Evolutionary conservation across 2,329 filamentous ascomycete species (phyloP), one percentile per base, ranked within the genome.

Genomic region (Chalara sp.): DNA sequence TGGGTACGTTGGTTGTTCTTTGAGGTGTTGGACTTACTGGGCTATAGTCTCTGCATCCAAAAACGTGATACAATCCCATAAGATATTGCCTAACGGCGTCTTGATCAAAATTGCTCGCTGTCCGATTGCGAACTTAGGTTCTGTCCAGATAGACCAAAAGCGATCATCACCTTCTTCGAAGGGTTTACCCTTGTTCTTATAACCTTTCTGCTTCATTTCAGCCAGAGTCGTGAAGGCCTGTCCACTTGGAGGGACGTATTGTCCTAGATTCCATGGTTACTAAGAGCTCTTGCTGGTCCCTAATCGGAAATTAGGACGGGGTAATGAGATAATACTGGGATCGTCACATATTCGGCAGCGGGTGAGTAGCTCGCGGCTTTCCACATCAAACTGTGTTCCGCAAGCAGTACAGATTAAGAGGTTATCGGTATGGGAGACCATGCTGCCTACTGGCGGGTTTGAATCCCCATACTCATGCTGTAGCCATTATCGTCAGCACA

Each of bases 51-150:
- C 74, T 1, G 76, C 68, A 63, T 91, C 85, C 3, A 93, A 70
- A 56, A 82, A 80, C 0, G 86, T 77, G 51, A 93, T 72, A 55
- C 85, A 82, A 67, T 93, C 89, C 88, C 88, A 95, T 1, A 93
- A 76, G 1, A 93, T 67, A 63, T 91, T 91, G 0, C 87, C 87
- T 0, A 67, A 52, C 0, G 78, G 72, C 0, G 86, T 88, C 46
- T 76, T 72, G 10, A 92, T 70, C 2, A 95, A 71, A 44, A 90
- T 76, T 21, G 83, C 83, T 32, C 88, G 77, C 67, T 93, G 84
- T 1, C 87, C 87, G 56, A 93, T 93, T 49, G 73, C 87, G 53
- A 90, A 70, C 65, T 83, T 74, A 32, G 80, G 81, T 37, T 70
- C 66, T 0, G 78, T 78, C 46, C 62, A 62, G 50, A 82, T 73